Evolutionary conservation across 2,329 filamentous ascomycete genomes (phyloP).

Genomic region (Laburnicola sp.): DNA sequence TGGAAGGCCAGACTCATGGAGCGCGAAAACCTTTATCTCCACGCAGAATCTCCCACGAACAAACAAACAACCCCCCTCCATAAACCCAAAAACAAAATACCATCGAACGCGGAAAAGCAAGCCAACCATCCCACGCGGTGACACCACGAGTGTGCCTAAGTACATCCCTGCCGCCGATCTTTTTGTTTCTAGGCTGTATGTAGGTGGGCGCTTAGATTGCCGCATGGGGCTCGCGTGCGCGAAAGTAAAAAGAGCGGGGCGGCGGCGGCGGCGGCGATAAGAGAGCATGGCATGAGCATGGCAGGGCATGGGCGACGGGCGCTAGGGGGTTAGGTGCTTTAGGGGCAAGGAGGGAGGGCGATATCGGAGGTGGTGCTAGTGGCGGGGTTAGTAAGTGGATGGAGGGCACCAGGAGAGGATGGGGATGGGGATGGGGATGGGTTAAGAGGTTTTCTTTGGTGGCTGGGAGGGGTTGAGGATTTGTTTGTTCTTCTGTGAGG

Average conservation of each 20-base stretch:
- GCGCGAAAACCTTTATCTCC: background rate
- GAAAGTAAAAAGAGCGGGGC: slow-evolving; percentile 3
- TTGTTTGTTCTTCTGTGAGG: no score
- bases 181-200: no score
- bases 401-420: no score
- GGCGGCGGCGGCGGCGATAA: no score
- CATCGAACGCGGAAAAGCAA: background rate
- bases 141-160: background rate
- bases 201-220: background rate
- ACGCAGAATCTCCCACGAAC: background rate
- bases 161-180: background rate
- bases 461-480: no score
- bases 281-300: background rate
- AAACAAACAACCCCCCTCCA: background rate
- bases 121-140: slow-evolving; percentile 2
- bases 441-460: no score
- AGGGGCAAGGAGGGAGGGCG: background rate
- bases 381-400: no score
- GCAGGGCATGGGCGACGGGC: background rate
- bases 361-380: background rate
- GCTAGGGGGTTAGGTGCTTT: background rate
- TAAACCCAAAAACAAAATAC: background rate
- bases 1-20: background rate
- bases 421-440: no score
- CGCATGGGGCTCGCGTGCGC: slow-evolving; percentile 6